Percentiles rank a stretch among this genome's conserved stretches.
These are phyloP conservation scores for Malassezia brasiliensis DNA, from an alignment of 1,284 basidiomycete species.

Conservation along the genomic window DNA sequence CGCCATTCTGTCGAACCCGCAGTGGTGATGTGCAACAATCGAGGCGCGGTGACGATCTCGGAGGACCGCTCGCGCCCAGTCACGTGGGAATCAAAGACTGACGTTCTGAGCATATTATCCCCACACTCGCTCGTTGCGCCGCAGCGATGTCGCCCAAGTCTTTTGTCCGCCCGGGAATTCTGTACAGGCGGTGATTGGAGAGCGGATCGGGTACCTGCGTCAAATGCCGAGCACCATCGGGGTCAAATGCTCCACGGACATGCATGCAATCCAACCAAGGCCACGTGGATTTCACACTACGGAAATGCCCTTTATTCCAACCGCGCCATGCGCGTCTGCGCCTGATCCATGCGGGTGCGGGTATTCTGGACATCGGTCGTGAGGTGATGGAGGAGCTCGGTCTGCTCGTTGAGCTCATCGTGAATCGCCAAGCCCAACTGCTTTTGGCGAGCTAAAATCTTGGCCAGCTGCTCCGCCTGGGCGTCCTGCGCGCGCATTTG, in stretches of 20 bases:
- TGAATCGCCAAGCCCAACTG: slow-evolving; percentile 79
- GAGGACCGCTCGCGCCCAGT: not conserved
- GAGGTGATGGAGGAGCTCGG: slow-evolving; percentile 72
- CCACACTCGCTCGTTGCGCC: slow-evolving; percentile 1
- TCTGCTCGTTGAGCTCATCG: slow-evolving; percentile 72
- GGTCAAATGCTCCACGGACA: not conserved
- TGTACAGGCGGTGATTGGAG: not conserved
- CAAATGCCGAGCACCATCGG: not conserved
- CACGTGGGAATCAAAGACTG: not conserved
- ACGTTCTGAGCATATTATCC: not conserved
- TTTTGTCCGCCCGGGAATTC: not conserved
- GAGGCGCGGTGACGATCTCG: not conserved
- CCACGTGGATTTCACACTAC: too few species aligned
- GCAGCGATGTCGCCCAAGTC: not conserved
- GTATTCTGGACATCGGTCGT: slow-evolving; percentile 64
- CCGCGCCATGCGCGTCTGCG: slow-evolving; percentile 64
- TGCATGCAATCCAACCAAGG: not conserved
- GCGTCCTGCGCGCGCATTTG: slow-evolving; percentile 75
- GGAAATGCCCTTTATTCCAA: slow-evolving; percentile 7
- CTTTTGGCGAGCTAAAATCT: slow-evolving; percentile 73
- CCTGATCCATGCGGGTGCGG: slow-evolving; percentile 63
- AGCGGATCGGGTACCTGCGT: not conserved
- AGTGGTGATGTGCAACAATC: not conserved
- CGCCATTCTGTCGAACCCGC: slow-evolving; percentile 5
- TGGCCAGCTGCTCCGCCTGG: slow-evolving; percentile 66